phyloP scores from a whole-genome alignment of 2,329 filamentous ascomycete genomes.

The Hortaea sp. region DNA sequence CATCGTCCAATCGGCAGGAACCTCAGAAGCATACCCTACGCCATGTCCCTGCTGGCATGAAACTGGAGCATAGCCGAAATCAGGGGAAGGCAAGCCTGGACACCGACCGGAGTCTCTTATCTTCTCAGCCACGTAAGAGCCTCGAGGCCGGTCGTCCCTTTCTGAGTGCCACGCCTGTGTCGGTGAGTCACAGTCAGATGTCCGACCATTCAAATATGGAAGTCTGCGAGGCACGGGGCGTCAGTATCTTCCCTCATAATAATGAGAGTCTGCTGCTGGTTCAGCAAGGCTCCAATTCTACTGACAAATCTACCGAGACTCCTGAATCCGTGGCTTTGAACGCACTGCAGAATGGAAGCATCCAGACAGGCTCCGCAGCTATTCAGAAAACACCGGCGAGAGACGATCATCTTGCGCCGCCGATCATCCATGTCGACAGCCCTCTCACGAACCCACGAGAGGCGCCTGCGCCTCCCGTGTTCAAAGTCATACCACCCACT shows the following conservation, averaged over 20 bases:
- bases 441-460: slow-evolving; percentile 49
- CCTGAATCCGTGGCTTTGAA: background rate
- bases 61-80: no score
- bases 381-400: background rate
- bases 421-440: slow-evolving; percentile 32
- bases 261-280: slow-evolving; percentile 55
- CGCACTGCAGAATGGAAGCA: background rate
- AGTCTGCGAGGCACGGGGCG: slow-evolving; percentile 50
- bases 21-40: no score
- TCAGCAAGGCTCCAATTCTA: slow-evolving; percentile 32
- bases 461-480: slow-evolving; percentile 46
- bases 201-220: slow-evolving; percentile 32
- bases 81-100: slow-evolving; percentile 1
- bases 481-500: slow-evolving; percentile 47
- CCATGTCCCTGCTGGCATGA: no score
- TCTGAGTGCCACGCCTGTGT: slow-evolving; percentile 16
- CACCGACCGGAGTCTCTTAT: background rate
- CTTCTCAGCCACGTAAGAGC: slow-evolving; percentile 12
- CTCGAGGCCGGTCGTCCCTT: slow-evolving; percentile 14
- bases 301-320: slow-evolving; percentile 4
- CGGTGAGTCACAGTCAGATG: slow-evolving; percentile 14
- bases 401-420: background rate
- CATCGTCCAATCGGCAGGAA: no score
- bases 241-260: slow-evolving; percentile 53
- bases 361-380: background rate